Percentiles rank a stretch among this genome's conserved stretches.
These are phyloP conservation scores for Euphrasia confusa DNA, from an alignment of 257 asterid genomes.

Conservation along the genomic window DNA sequence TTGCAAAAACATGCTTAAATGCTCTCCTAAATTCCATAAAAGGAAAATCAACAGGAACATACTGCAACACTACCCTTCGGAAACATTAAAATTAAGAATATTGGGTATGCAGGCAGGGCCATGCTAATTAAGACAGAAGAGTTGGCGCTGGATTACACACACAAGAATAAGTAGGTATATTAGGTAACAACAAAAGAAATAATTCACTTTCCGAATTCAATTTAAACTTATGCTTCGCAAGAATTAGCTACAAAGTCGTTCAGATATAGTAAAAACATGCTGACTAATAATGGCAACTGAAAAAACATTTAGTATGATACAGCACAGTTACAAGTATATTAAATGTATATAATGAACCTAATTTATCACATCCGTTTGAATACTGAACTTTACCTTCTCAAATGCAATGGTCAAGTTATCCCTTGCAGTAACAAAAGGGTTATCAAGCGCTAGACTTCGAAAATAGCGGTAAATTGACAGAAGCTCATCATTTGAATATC, in stretches of 20 bases:
- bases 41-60: neutral
- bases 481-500: constrained; percentile 80
- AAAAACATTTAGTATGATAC: neutral
- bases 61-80: neutral
- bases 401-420: constrained; percentile 88
- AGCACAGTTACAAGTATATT: neutral
- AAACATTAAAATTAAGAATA: neutral
- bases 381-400: constrained; percentile 69
- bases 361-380: neutral
- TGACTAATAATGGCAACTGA: neutral
- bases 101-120: neutral
- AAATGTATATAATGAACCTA: neutral
- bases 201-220: neutral
- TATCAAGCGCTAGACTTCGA: constrained; percentile 84
- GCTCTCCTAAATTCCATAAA: constrained; percentile 3
- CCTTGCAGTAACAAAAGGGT: constrained; percentile 79
- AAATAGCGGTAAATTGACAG: constrained; percentile 80
- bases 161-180: constrained; percentile 1
- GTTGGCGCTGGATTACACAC: neutral
- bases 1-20: neutral
- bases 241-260: constrained; percentile 8
- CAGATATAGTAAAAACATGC: neutral
- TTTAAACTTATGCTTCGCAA: neutral
- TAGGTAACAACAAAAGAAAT: neutral
- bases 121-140: neutral